Percentiles rank a stretch among this genome's conserved stretches.
phyloP scores from a whole-genome alignment of 208 protist genomes.

The Phytomonas sp. region DNA sequence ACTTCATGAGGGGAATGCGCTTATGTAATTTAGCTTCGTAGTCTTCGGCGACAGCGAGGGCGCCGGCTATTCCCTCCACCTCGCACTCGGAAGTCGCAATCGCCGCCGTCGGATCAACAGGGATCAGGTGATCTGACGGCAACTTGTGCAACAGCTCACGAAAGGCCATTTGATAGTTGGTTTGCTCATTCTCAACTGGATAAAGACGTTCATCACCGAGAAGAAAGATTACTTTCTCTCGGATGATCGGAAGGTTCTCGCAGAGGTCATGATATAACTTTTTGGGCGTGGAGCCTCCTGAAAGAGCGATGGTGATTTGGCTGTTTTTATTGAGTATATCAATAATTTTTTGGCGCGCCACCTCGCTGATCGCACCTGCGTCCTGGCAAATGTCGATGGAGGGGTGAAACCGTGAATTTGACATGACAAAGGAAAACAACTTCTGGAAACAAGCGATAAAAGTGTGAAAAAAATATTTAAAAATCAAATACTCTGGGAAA shows the following conservation, averaged over 20 bases:
- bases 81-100: slow-evolving; percentile 20
- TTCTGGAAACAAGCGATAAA: neutral
- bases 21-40: slow-evolving; percentile 26
- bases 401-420: slow-evolving; percentile 20
- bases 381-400: slow-evolving; percentile 27
- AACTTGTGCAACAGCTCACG: slow-evolving; percentile 47
- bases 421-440: neutral
- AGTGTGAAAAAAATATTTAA: too few species aligned
- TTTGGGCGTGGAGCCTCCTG: slow-evolving; percentile 69
- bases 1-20: slow-evolving; percentile 8
- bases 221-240: slow-evolving; percentile 39
- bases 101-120: slow-evolving; percentile 27
- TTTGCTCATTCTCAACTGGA: slow-evolving; percentile 29
- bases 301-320: slow-evolving; percentile 35
- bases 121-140: slow-evolving; percentile 28
- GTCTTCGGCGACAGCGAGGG: slow-evolving; percentile 26
- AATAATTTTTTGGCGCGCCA: slow-evolving; percentile 33
- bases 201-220: slow-evolving; percentile 70
- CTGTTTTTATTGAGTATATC: slow-evolving; percentile 9
- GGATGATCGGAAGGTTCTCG: slow-evolving; percentile 29
- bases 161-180: slow-evolving; percentile 62
- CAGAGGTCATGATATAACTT: slow-evolving; percentile 35
- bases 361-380: slow-evolving; percentile 25
- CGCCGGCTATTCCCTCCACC: slow-evolving; percentile 23
- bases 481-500: too few species aligned